These are phyloP conservation scores for Mycena indigotica DNA, from an alignment of 768 basidiomycete genomes.

Conservation along the genomic window DNA sequence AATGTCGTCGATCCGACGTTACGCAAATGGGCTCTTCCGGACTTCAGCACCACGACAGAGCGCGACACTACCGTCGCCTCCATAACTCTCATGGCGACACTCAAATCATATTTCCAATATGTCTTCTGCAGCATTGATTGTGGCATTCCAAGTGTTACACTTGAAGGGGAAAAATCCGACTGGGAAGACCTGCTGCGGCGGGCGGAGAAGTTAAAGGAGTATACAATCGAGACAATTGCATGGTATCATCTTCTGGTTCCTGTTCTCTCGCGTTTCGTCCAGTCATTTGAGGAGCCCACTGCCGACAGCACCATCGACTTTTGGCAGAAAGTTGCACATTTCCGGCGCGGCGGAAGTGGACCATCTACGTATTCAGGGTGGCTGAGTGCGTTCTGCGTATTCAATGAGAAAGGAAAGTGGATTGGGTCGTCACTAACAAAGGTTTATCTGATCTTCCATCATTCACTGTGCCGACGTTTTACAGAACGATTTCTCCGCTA, in stretches of 20 bases:
- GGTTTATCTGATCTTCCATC: background rate
- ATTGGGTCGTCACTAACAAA: conserved; percentile 22
- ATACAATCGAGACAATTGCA: conserved; percentile 32
- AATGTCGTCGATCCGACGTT: conserved; percentile 34
- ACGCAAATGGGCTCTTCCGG: conserved; percentile 42
- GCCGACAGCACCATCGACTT: conserved; percentile 33
- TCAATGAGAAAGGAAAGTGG: conserved; percentile 35
- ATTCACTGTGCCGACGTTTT: background rate
- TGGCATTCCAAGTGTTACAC: conserved; percentile 47
- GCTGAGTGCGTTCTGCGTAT: conserved; percentile 41
- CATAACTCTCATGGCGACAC: conserved; percentile 43
- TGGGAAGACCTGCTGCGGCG: conserved; percentile 38
- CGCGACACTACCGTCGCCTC: conserved; percentile 40
- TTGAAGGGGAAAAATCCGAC: conserved; percentile 43
- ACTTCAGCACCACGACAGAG: conserved; percentile 47
- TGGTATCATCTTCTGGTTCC: conserved; percentile 45
- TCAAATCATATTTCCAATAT: conserved; percentile 44
- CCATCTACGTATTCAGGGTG: conserved; percentile 34
- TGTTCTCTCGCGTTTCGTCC: conserved; percentile 38
- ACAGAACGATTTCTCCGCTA: background rate
- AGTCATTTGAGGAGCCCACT: conserved; percentile 35
- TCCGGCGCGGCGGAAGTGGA: conserved; percentile 26
- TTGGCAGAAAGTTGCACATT: conserved; percentile 34
- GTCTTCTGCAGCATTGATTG: conserved; percentile 31
- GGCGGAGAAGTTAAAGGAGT: conserved; percentile 39